Evolutionary conservation across 805 yeast species (phyloP).

Genomic region (Diddensiella santjacobensis): DNA sequence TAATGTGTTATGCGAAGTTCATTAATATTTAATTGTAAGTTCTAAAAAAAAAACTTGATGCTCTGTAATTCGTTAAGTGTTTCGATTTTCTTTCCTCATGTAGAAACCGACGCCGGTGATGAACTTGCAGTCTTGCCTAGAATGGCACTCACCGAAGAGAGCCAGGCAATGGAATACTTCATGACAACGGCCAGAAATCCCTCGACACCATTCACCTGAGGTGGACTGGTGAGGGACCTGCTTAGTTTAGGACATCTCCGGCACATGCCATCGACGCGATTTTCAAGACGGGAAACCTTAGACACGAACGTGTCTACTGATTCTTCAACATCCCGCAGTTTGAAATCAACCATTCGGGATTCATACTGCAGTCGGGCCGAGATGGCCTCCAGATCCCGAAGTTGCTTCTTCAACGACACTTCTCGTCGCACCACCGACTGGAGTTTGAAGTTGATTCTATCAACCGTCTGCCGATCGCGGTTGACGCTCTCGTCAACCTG

Average conservation of each 20-base stretch:
- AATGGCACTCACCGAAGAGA: neutral
- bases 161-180: neutral
- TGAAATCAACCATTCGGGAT: constrained; percentile 51
- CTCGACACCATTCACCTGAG: neutral
- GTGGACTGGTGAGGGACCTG: neutral
- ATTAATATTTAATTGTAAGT: too few relatives aligned
- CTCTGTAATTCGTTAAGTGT: too few relatives aligned
- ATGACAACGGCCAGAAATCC: neutral
- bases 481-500: neutral
- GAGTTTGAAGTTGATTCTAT: constrained; percentile 4
- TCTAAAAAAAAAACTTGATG: too few relatives aligned
- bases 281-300: constrained; percentile 37
- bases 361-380: constrained; percentile 53
- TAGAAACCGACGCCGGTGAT: neutral
- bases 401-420: constrained; percentile 8
- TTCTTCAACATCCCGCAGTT: constrained; percentile 66
- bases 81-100: too few relatives aligned
- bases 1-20: neutral
- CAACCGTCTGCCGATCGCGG: constrained; percentile 1
- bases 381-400: constrained; percentile 26
- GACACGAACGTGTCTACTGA: constrained; percentile 45
- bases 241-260: neutral
- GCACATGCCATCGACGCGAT: constrained; percentile 19
- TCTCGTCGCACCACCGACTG: constrained; percentile 8
- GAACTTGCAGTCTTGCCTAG: neutral